Evolutionary conservation across 345 rosid species (phyloP).

Genomic region (Euphorbia pulcherrima): DNA sequence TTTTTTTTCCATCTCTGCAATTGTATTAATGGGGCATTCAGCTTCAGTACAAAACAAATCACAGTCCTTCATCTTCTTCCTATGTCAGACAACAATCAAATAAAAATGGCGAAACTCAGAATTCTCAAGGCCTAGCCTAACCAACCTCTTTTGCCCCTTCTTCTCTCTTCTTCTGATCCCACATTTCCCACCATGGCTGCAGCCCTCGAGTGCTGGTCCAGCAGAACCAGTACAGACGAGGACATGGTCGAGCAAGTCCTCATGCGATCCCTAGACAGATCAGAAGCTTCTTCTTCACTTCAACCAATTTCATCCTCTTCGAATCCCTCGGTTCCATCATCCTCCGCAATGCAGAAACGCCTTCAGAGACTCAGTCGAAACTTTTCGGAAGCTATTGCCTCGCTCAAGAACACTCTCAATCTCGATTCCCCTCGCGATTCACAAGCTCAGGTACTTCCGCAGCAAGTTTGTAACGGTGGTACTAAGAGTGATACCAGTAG

Average conservation of each 20-base stretch:
- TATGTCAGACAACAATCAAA: background rate
- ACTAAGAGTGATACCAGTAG: slow-evolving; percentile 48
- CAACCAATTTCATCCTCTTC: background rate
- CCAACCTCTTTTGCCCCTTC: no score
- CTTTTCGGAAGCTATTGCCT: slow-evolving; percentile 81
- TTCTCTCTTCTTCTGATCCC: background rate
- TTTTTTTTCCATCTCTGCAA: no score
- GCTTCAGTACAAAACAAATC: background rate
- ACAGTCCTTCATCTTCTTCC: background rate
- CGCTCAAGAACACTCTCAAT: slow-evolving; percentile 79
- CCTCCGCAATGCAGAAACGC: slow-evolving; percentile 68
- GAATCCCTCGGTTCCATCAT: slow-evolving; percentile 11
- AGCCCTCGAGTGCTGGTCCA: slow-evolving; percentile 96
- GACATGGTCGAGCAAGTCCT: slow-evolving; percentile 92
- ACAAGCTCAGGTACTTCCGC: slow-evolving; percentile 3
- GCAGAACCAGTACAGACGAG: slow-evolving; percentile 78
- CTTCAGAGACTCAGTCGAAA: slow-evolving; percentile 76
- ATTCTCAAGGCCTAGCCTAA: background rate
- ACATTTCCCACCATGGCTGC: slow-evolving; percentile 56
- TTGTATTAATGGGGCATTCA: no score
- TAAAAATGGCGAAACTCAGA: background rate
- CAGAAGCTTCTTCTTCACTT: slow-evolving; percentile 9
- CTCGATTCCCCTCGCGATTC: slow-evolving; percentile 58
- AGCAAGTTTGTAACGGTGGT: background rate
- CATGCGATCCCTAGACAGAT: slow-evolving; percentile 76